Evolutionary conservation across 192 early-diverging fungal species (phyloP).

Genomic region (Backusella tuberculispora): DNA sequence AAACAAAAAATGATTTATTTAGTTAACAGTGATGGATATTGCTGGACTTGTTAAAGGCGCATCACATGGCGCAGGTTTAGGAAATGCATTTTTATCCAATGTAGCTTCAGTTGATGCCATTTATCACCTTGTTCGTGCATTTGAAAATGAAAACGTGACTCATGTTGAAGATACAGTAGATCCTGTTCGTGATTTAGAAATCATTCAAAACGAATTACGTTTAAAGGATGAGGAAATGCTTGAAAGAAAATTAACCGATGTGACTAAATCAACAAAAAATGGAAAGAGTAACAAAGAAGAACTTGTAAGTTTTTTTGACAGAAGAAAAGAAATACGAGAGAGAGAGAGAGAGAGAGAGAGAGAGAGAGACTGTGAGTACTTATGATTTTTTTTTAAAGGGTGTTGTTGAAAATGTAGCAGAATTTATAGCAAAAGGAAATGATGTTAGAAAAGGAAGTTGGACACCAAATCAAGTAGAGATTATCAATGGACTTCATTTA

Average conservation of each 20-base stretch:
- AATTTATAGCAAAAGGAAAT: conserved; percentile 64
- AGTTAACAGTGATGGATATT: conserved; percentile 69
- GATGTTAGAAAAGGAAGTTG: conserved; percentile 71
- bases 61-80: conserved; percentile 58
- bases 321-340: background rate
- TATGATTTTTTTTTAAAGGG: background rate
- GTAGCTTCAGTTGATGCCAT: conserved; percentile 68
- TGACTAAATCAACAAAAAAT: conserved; percentile 71
- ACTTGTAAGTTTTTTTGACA: conserved; percentile 36
- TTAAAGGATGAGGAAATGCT: conserved; percentile 67
- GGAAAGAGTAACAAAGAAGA: conserved; percentile 87
- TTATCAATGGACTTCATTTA: conserved; percentile 72
- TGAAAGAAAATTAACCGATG: conserved; percentile 68
- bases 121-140: conserved; percentile 65
- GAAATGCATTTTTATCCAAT: conserved; percentile 82
- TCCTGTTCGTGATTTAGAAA: conserved; percentile 77
- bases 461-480: conserved; percentile 66
- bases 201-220: conserved; percentile 79
- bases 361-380: background rate
- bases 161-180: conserved; percentile 68
- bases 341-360: too few relatives aligned
- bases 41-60: conserved; percentile 80
- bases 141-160: conserved; percentile 72
- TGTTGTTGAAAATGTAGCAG: conserved; percentile 48
- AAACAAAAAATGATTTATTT: background rate